Evolutionary conservation across 2,329 filamentous ascomycete species (phyloP), one percentile per base, ranked within the genome.

Genomic region (Pseudogymnoascus sp.): DNA sequence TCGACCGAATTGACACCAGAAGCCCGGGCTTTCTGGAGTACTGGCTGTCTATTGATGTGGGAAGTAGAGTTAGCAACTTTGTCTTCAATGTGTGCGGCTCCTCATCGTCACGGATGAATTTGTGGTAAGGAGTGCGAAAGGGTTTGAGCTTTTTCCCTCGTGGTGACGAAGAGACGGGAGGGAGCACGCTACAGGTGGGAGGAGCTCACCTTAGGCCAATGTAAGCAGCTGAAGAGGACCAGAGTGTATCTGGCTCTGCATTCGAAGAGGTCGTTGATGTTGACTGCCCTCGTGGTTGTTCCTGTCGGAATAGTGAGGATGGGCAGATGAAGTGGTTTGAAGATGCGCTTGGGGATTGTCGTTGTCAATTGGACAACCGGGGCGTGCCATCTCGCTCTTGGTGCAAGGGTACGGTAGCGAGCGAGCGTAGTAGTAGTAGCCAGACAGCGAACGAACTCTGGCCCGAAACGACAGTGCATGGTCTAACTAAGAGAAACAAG

Each of bases 1-100:
- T 18, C 16, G 28, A 18, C 50, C 28, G 84, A 82, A 72, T 87
- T 87, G 63, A 81, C 79, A 69, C 82, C 83, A 70, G 81, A 78
- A 59, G 80, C 79, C 85, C 85, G 88, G 70, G 83, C 59, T 53
- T 42, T 64, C 59, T 50, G 59, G 38, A 62, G 40, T 28, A 25
- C 38, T 59, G 62, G 38, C 61, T 64, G 62, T 50, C 62, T 64
- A 44, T 28, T 34, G 21, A 36, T 46, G 60, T 10, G 28, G 18
- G 28, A 56, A 18, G 25, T 8, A 34, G 8, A 8, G 50, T 56
- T 31, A 56, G 50, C 28, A 56, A 34, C 25, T 34, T 34, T 56
- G 28, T 11, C 7, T 7, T 34, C 50, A 56, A 34, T 12, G 25
- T 56, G 50, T 56, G 16, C 50, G 16, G 50, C 50, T 56, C 28